Base-by-base conservation (phyloP, 208 protist species). In the Blastocrithidia nonstop region DNA sequence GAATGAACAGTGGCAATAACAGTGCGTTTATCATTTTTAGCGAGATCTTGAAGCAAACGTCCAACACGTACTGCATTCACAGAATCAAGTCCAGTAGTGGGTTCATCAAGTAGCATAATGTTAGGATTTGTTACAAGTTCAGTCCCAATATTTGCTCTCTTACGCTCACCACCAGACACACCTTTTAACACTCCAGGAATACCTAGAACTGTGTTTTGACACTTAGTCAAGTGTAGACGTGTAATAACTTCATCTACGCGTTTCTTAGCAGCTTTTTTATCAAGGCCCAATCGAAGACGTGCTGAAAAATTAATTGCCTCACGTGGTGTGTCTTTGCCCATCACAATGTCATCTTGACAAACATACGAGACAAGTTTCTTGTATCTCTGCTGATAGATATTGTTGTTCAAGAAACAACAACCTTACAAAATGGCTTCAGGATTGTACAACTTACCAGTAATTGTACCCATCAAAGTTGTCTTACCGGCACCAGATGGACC, bases 301-400 rank as follows among this genome's bases (percentile, higher is more conserved):
- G 84, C 84, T 7, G 76, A 65, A 55, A 84, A 95, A 40, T 60
- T 50, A 32, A 95, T 77, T 5, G 74, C 72, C 53, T 94, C 69
- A 7, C 60, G 42, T n/a, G 80, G 74, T 13, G 87, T 93, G 35
- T 89, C 48, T 25, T 70, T 74, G 20, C 69, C 64, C 61, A 92
- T 82, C n/a, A 94, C 67, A 41, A 76, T 89, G 60, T 93, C 84
- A 35, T 95, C 88, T 65, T 93, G 88, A 23, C 61, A 83, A 25
- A 93, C 84, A 49, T 93, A 93, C 20, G 70, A 81, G 36, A 85
- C 66, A 13, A 91, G 59, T 43, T 70, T 63, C 44, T 76, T 66
- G 69, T 90, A 94, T 28, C 52, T 45, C 40, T 77, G 54, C 43
- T 63, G 56, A 41, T 75, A 72, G 42, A 71, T 75, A 37, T 73